Percentiles rank a stretch among this genome's conserved stretches.
Evolutionary conservation across 768 basidiomycete genomes (phyloP).

Genomic region (Suillus paluster): DNA sequence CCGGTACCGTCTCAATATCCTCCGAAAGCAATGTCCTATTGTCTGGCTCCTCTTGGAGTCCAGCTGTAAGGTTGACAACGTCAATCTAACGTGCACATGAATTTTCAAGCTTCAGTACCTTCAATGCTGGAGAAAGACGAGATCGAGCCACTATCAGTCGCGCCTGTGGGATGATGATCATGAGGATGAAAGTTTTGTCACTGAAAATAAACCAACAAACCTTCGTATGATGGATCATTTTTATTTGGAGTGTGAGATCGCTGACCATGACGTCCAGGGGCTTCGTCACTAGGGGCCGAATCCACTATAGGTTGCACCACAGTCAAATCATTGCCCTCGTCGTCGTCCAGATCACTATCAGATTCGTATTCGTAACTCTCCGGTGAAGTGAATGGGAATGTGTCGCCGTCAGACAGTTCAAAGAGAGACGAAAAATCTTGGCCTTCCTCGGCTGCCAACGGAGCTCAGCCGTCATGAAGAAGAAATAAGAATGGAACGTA

Average conservation of each 20-base stretch:
- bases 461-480: background rate
- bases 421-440: background rate
- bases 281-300: background rate
- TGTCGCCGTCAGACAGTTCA: background rate
- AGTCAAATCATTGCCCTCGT: background rate
- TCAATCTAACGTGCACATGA: background rate
- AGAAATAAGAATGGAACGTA: background rate
- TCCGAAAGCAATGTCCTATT: background rate
- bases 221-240: background rate
- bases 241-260: background rate
- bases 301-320: too few relatives aligned
- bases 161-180: background rate
- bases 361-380: conserved; percentile 10
- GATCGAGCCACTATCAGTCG: background rate
- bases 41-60: background rate
- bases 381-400: background rate
- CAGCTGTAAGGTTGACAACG: background rate
- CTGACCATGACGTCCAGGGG: background rate
- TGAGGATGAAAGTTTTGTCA: background rate
- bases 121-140: conserved; percentile 5
- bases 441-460: background rate
- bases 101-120: background rate
- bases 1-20: background rate
- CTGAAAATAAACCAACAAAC: background rate
- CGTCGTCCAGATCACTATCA: conserved; percentile 8